Percentiles rank a stretch among this genome's conserved stretches.
Conservation (phyloP, 306 rosid species). For the Abrus pulchellus region DNA sequence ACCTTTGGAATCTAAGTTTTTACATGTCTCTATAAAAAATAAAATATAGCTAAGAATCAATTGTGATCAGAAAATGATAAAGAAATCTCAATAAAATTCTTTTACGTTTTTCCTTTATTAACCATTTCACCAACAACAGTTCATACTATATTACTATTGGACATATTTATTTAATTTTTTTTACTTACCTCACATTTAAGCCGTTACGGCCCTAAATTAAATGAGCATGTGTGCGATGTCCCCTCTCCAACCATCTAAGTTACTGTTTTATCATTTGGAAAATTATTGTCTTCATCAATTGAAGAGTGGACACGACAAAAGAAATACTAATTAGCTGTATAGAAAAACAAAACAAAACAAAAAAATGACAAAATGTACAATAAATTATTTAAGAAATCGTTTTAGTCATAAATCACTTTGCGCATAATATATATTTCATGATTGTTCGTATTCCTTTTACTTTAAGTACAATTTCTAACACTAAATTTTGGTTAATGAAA, state of each 20-base stretch:
- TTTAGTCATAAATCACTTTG: not conserved
- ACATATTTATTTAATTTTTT: not conserved
- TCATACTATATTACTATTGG: no score
- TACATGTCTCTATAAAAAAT: not conserved
- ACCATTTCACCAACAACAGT: no score
- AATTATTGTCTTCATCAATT: conserved; percentile 36
- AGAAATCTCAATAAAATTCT: not conserved
- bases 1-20: not conserved
- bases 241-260: conserved; percentile 21
- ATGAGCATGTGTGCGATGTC: conserved; percentile 50
- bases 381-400: not conserved
- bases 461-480: not conserved
- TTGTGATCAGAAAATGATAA: not conserved
- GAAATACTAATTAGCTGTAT: conserved; percentile 38
- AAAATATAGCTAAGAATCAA: not conserved
- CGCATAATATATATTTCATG: not conserved
- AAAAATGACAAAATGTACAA: not conserved
- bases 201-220: conserved; percentile 52
- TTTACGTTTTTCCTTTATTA: not conserved
- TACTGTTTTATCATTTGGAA: conserved; percentile 21
- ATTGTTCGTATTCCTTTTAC: not conserved
- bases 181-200: conserved; percentile 47
- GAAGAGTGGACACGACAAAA: conserved; percentile 8
- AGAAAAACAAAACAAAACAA: conserved; percentile 40
- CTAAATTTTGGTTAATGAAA: not conserved